Evolutionary conservation across 1,284 basidiomycete species (phyloP), one percentile per base, ranked within the genome.

Genomic region (Malassezia restricta): DNA sequence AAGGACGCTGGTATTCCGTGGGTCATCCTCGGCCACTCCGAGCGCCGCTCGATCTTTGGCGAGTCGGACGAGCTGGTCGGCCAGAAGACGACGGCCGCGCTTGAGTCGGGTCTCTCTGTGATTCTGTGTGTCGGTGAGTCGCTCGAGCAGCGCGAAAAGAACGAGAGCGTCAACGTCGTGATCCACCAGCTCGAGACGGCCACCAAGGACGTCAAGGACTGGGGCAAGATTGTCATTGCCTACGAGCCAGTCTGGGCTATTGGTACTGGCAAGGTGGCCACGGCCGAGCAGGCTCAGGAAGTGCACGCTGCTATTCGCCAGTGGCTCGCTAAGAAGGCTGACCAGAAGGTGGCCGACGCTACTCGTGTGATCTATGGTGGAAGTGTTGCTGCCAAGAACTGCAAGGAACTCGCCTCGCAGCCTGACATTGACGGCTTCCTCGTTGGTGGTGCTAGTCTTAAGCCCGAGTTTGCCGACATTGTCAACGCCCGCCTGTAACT

Each of bases 91-190:
- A 46, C 58, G 9, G 74, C 76, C n/a, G 86, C 90, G 8, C 76
- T 94, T 59, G 81, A 81, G 47, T 77, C 79, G 1, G 80, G 79
- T 8, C 79, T 96, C 61, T 83, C 81, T 56, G 86, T 96, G 63
- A 95, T 99, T 70, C 84, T 94, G 61, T 98, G 92, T 77, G 83
- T 95, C 57, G 94, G 92, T 43, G 94, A 99, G 78, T 90, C 86
- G 39, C 83, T 95, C 59, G 77, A 83, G 62, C 81, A 98, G 78
- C 83, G 94, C 64, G 91, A 98, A 76, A 77, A 78, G 8, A 81
- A 79, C 55, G 77, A 84, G 75, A 96, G 90, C 40, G 80, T 81
- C 58, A 74, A 82, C 54, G 86, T 98, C 41, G 86, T 89, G 66
- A 78, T 87, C 68, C 78, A 76, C 49, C 91, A 96, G 77, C 81